Percentiles rank a stretch among this genome's conserved stretches.
These are phyloP conservation scores for Aspergillus sp. DNA, from an alignment of 2,329 filamentous ascomycete species.

Conservation along the genomic window DNA sequence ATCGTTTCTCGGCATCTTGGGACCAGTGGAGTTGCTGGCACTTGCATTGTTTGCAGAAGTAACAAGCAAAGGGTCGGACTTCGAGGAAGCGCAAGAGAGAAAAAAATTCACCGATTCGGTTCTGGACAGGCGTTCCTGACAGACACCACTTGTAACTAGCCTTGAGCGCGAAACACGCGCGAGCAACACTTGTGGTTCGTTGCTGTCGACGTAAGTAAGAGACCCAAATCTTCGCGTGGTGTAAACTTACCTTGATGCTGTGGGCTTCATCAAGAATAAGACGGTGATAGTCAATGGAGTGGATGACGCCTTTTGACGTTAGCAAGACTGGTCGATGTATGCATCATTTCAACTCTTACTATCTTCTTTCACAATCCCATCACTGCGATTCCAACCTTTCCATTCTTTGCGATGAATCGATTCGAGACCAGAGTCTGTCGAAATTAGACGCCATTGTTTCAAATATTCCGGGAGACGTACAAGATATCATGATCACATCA, in stretches of 20 bases:
- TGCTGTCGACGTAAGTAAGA: slow-evolving; percentile 24
- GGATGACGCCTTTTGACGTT: slow-evolving; percentile 61
- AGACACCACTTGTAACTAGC: slow-evolving; percentile 93
- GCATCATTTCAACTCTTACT: slow-evolving; percentile 38
- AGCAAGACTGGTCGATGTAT: slow-evolving; percentile 17
- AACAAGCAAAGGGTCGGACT: slow-evolving; percentile 83
- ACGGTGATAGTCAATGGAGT: slow-evolving; percentile 82
- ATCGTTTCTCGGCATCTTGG: slow-evolving; percentile 68
- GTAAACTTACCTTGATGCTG: slow-evolving; percentile 70
- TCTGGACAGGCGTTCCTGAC: slow-evolving; percentile 91
- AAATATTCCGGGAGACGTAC: slow-evolving; percentile 46
- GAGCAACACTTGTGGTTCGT: slow-evolving; percentile 85
- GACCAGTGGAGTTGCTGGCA: slow-evolving; percentile 84
- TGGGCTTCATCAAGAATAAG: slow-evolving; percentile 94
- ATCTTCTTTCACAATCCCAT: slow-evolving; percentile 75
- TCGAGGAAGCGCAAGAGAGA: slow-evolving; percentile 90
- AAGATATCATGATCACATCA: slow-evolving; percentile 96
- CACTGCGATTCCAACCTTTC: slow-evolving; percentile 81
- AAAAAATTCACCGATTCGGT: slow-evolving; percentile 96
- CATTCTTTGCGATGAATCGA: slow-evolving; percentile 89
- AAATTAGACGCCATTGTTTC: slow-evolving; percentile 6
- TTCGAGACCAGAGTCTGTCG: slow-evolving; percentile 64
- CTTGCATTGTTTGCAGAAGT: slow-evolving; percentile 83
- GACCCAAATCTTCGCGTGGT: background rate
- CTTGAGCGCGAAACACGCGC: slow-evolving; percentile 88